These are phyloP conservation scores for Mycena maculata DNA, from an alignment of 768 basidiomycete genomes.

Conservation along the genomic window DNA sequence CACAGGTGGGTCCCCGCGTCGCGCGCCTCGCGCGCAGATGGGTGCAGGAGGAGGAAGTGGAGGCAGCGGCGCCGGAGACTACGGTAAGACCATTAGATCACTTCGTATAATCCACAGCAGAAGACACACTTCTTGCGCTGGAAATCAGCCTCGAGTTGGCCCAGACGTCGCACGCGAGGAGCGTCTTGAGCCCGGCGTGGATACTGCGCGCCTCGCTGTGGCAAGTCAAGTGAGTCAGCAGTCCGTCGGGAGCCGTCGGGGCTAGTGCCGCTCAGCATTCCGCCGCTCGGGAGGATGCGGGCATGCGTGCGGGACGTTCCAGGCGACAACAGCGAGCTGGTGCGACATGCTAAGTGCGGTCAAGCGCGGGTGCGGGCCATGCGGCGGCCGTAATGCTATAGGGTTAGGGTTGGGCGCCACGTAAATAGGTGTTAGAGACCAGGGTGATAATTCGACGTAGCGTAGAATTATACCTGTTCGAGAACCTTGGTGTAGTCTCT, in stretches of 20 bases:
- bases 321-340: conserved; percentile 56
- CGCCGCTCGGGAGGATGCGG: no score
- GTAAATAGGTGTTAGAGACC: no score
- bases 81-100: neutral
- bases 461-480: no score
- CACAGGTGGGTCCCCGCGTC: conserved; percentile 88
- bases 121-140: conserved; percentile 83
- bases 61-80: conserved; percentile 81
- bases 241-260: conserved; percentile 21
- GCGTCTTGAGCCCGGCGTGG: conserved; percentile 79
- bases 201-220: conserved; percentile 82
- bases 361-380: no score
- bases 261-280: no score
- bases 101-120: neutral
- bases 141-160: conserved; percentile 85
- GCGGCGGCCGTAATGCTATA: no score
- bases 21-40: conserved; percentile 77
- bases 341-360: no score
- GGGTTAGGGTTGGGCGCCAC: no score
- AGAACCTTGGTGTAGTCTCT: no score
- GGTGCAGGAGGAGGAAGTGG: conserved; percentile 73
- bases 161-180: conserved; percentile 81
- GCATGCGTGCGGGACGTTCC: conserved; percentile 48
- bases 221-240: conserved; percentile 6
- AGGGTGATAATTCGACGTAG: no score